Evolutionary conservation across 805 yeast species (phyloP), one percentile per base, ranked within the genome.

Genomic region (Kodamaea kakaduensis): DNA sequence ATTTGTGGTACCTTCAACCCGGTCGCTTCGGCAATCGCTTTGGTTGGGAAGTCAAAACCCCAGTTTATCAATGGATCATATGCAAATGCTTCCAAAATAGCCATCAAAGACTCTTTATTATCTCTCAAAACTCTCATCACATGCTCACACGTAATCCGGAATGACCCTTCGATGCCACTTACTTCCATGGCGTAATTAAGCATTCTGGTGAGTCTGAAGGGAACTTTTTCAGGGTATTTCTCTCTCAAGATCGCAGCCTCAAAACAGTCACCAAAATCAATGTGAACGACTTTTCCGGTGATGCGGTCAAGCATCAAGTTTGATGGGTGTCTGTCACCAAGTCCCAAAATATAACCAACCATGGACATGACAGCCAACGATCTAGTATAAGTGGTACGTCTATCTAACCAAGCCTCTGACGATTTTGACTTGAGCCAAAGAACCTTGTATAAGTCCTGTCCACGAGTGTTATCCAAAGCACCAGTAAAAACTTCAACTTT

Each of bases 181-280:
- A 93, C 97, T 58, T 94, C 99, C 97, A 93, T 90, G 0, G 97
- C 99, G 58, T 88, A 88, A 15, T 94, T 88, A 45, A 94, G 70
- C 99, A 93, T 93, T 59, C 98, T 71, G 0, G 99, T 93, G 40
- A 93, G 71, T 58, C 99, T 74, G 67, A 93, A 93, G 6, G 99
- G 99, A 16, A 93, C 98, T 58, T 89, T 90, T 52, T 93, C 99
- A 0, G 99, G 99, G 58, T 84, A 94, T 56, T 93, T 93, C 48
- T 94, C 98, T 47, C 99, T 77, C 42, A 93, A 64, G 32, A 90
- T 88, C 0, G 99, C 98, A 2, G 97, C 96, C 57, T 93, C 99
- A 53, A 93, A 93, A 73, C 99, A 93, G 57, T 93, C 99, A 46
- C 98, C 99, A 61, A 90, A 93, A 70, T 93, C 99, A 61, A 93